Evolutionary conservation across 257 asterid species (phyloP).

Genomic region (Salvia miltiorrhiza): DNA sequence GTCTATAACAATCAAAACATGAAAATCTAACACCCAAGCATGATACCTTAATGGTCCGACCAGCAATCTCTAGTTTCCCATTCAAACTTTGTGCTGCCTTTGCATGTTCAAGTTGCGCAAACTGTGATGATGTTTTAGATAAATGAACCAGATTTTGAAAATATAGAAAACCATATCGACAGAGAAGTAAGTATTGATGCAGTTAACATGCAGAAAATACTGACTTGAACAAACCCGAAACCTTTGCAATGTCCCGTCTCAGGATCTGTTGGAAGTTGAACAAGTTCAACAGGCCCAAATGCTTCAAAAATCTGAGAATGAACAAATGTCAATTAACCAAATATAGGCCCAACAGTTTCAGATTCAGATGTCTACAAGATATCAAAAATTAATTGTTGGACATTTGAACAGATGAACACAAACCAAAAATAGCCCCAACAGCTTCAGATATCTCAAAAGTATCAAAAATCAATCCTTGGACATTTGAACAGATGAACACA

Average conservation of each 20-base stretch:
- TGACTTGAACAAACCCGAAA: constrained; percentile 96
- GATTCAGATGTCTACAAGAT: no score
- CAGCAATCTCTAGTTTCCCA: constrained; percentile 94
- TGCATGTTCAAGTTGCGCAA: constrained; percentile 86
- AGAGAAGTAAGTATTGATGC: neutral
- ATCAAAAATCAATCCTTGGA: no score
- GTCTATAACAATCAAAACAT: neutral
- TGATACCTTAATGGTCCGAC: constrained; percentile 85
- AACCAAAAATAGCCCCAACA: no score
- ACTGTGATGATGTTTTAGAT: constrained; percentile 39
- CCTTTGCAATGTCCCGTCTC: constrained; percentile 99
- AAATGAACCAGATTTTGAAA: neutral
- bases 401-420: neutral
- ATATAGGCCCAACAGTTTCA: constrained; percentile 61
- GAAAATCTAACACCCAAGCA: neutral
- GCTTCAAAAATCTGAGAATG: constrained; percentile 83
- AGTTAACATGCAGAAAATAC: constrained; percentile 36
- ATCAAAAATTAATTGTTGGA: no score
- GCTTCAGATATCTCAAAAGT: no score
- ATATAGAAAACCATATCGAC: neutral
- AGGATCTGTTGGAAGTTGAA: constrained; percentile 97
- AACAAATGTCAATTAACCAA: constrained; percentile 25
- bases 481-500: no score
- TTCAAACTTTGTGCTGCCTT: constrained; percentile 94
- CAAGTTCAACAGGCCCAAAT: constrained; percentile 97